Base-by-base conservation (phyloP, 108 stramenopile species). In the Seminavis robusta region DNA sequence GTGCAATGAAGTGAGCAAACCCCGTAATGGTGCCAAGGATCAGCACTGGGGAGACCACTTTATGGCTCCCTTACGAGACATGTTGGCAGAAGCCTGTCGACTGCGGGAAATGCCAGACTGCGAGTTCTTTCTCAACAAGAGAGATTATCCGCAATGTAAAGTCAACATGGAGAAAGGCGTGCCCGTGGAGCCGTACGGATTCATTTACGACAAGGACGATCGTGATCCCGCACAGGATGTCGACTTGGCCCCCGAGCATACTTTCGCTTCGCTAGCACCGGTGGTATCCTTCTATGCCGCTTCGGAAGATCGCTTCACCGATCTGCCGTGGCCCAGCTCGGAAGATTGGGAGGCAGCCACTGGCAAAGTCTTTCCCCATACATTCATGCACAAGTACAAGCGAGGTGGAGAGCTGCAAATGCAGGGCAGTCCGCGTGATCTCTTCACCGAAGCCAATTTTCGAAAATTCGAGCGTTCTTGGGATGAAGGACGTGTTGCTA, bases 261-360 rank as follows among this genome's bases (percentile, higher is more conserved):
- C 70, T 49, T 98, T 96, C 52, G 59, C 71, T 26, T 73, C 77
- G 30, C 96, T 97, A 63, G 97, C 99, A 5, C 99, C 99, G 13
- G 95, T 99, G 46, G 83, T 94, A 5, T 93, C 86, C 46, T 98
- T 99, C 74, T 99, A 97, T 67, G 92, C 94, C 29, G 88, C 88
- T 31, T 61, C 66, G 7, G 79, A 80, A 34, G 66, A 73, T 51
- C 73, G 94, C 15, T 99, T 99, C 63, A 94, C 97, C 0, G 99
- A 99, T 63, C 81, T 99, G 34, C 98, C 99, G 9, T 94, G 96
- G 81, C 98, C 97, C 11, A 83, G 92, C 16, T 94, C 95, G 1
- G 99, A 99, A 61, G 99, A 99, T 87, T 99, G 99, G 99, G 99
- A 98, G 52, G 95, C 94, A 36, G 99, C 99, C 5, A 95, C 94